Conservation (phyloP, 2,329 filamentous ascomycete genomes). For the Penicillium digitatum region DNA sequence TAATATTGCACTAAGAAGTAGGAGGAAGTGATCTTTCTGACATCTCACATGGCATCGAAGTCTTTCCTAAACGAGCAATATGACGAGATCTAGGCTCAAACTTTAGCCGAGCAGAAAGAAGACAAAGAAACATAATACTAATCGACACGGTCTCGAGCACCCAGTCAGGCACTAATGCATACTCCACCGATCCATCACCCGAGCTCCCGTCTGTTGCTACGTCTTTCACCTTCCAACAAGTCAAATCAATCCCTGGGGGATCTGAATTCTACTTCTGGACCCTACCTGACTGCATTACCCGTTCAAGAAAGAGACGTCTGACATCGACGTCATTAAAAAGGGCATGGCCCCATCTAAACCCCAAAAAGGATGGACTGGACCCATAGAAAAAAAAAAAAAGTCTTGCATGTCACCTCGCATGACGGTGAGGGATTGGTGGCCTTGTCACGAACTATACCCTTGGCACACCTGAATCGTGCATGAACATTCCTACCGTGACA, state of each 20-base stretch:
- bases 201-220: neutral
- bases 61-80: neutral
- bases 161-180: slow-evolving; percentile 5
- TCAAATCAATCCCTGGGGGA: neutral
- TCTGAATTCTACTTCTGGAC: neutral
- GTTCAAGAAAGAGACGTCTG: neutral
- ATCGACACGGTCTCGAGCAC: neutral
- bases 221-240: neutral
- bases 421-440: neutral
- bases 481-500: neutral
- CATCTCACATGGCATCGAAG: neutral
- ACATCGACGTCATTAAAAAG: neutral
- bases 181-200: neutral
- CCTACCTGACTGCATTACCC: neutral
- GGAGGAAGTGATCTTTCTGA: neutral
- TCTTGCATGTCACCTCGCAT: neutral
- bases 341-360: neutral
- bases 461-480: neutral
- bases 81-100: neutral
- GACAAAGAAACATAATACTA: neutral
- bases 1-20: neutral
- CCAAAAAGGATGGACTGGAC: neutral
- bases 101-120: neutral
- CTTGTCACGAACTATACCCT: slow-evolving; percentile 2
- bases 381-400: neutral